Base-by-base conservation (phyloP, 257 asterid species). In the Lycium ferocissimum region DNA sequence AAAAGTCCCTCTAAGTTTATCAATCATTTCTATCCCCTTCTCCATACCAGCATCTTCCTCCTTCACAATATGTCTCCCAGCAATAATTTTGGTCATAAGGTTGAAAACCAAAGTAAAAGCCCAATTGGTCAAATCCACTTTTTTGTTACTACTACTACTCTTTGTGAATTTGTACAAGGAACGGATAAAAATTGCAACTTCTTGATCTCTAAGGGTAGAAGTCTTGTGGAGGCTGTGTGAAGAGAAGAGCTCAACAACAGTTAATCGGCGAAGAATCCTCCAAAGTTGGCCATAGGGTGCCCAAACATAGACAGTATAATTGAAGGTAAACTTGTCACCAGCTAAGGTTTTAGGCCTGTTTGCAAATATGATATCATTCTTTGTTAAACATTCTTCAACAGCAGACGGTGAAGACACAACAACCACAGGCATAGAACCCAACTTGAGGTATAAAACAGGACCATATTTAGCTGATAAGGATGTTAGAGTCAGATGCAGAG, bases 341-440 rank as follows among this genome's bases (percentile, higher is more conserved):
- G 90, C 89, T 81, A 92, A 2, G 71, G 86, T 51, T 0, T 20
- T 20, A 6, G 95, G 95, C 35, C 94, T 90, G 84, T 89, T 89
- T 71, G 95, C 93, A 22, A 92, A 85, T 2, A 82, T 63, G 3
- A 89, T 35, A 81, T 92, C 95, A 86, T 93, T 88, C 61, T 81
- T 87, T 10, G 81, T 73, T 73, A 73, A 73, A 47, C 80, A 73
- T 20, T 73, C 80, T 73, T 73, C 80, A 7, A 73, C n/a, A 59
- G 91, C 89, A n/a, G 91, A 86, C 2, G 95, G 89, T n/a, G 95
- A 92, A 10, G 95, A 93, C 8, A 92, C 85, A 2, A 92, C 87
- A 35, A 90, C 65, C 5, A 89, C 14, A 0, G 91, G 79, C 71
- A 65, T 80, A 85, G 79, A 86, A 61, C 95, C 95, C 4, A 91